Conservation (phyloP, 202 grass and related monocot genomes). For the Brachypodium distachyon region DNA sequence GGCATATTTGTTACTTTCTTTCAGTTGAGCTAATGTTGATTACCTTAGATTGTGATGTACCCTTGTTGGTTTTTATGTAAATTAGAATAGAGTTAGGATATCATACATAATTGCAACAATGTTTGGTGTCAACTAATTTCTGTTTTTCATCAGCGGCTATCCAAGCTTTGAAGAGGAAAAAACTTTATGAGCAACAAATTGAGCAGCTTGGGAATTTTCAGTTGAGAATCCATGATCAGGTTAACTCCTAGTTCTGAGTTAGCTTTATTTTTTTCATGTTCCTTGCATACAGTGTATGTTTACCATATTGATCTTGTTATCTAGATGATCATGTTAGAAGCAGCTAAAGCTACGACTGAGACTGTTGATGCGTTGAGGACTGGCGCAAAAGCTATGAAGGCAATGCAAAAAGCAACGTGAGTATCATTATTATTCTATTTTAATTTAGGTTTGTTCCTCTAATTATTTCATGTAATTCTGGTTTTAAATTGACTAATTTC, state of each 20-base stretch:
- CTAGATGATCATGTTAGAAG: constrained; percentile 81
- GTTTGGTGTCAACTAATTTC: neutral
- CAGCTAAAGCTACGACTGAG: constrained; percentile 61
- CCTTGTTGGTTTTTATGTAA: neutral
- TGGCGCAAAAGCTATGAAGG: constrained; percentile 64
- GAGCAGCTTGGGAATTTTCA: constrained; percentile 74
- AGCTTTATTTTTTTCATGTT: neutral
- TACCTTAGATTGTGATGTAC: neutral
- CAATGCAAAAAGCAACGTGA: constrained; percentile 71
- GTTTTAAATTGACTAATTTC: neutral
- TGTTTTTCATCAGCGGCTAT: constrained; percentile 44
- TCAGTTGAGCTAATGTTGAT: neutral
- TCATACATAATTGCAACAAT: neutral
- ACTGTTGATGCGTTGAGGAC: constrained; percentile 70
- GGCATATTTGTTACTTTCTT: neutral
- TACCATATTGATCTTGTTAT: neutral
- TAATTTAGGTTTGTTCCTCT: neutral
- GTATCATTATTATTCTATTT: constrained; percentile 6
- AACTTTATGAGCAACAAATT: constrained; percentile 70
- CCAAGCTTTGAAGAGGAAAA: constrained; percentile 69
- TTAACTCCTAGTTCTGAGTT: neutral
- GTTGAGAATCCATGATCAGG: constrained; percentile 80
- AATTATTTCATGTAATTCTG: neutral
- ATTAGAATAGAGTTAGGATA: neutral
- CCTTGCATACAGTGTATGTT: neutral